Percentiles rank a stretch among this genome's conserved stretches.
phyloP scores from a whole-genome alignment of 2,329 filamentous ascomycete species.

The Colletotrichum navitas region DNA sequence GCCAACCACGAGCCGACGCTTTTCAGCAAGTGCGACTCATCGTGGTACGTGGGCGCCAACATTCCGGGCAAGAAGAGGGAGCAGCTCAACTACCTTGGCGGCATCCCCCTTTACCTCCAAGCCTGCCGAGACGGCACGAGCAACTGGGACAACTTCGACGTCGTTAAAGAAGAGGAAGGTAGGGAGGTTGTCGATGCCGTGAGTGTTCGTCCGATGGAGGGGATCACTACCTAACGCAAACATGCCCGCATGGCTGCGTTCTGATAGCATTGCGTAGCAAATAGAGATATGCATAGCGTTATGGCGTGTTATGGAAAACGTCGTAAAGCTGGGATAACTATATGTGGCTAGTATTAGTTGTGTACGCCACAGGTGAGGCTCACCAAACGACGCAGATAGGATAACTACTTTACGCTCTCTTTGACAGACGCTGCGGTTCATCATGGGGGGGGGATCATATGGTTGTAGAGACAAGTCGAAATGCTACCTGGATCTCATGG shows the following conservation, averaged over 20 bases:
- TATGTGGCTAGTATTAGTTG: too few species aligned
- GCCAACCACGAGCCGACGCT: conserved; percentile 41
- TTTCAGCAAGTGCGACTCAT: conserved; percentile 41
- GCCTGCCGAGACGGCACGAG: conserved; percentile 35
- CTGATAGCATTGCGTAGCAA: not conserved
- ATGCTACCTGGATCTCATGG: not conserved
- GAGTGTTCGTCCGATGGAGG: not conserved
- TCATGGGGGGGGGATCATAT: too few species aligned
- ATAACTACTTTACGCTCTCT: too few species aligned
- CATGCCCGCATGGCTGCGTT: not conserved
- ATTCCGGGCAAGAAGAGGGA: conserved; percentile 45
- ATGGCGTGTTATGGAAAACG: accelerated
- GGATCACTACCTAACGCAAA: not conserved
- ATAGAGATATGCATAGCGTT: not conserved
- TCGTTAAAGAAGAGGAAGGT: not conserved
- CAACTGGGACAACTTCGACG: conserved; percentile 27
- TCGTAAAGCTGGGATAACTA: too few species aligned
- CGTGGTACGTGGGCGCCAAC: conserved; percentile 45
- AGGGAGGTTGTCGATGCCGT: too few species aligned
- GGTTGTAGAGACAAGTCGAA: not conserved
- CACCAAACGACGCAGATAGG: too few species aligned
- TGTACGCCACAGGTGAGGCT: too few species aligned
- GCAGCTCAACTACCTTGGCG: conserved; percentile 43
- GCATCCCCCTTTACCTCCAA: conserved; percentile 37
- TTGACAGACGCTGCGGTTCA: too few species aligned